phyloP scores from a whole-genome alignment of 768 basidiomycete species.

The Gyrodon lividus region DNA sequence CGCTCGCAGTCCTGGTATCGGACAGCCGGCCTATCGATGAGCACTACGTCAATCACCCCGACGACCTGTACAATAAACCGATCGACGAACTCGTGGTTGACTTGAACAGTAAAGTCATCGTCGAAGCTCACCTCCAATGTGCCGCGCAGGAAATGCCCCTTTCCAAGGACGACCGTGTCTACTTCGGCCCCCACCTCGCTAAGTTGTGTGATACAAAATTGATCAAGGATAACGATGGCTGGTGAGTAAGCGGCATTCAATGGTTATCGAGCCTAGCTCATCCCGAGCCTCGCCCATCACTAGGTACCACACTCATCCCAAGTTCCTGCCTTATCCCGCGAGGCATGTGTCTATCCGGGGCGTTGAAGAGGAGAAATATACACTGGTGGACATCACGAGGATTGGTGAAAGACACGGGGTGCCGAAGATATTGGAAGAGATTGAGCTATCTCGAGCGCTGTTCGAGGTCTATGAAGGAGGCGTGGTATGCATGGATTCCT shows the following conservation, averaged over 20 bases:
- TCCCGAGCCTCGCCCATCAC: neutral
- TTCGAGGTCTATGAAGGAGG: slow-evolving; percentile 92
- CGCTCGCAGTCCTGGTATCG: slow-evolving; percentile 71
- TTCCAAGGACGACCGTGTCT: slow-evolving; percentile 57
- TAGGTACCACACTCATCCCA: slow-evolving; percentile 83
- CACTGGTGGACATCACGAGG: slow-evolving; percentile 62
- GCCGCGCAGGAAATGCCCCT: slow-evolving; percentile 86
- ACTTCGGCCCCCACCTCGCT: slow-evolving; percentile 65
- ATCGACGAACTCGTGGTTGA: slow-evolving; percentile 69
- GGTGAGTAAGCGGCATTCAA: slow-evolving; percentile 42
- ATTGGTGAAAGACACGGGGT: slow-evolving; percentile 28
- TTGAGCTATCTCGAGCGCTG: slow-evolving; percentile 78
- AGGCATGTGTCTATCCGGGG: slow-evolving; percentile 74
- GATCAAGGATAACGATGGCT: slow-evolving; percentile 72
- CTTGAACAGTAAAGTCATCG: slow-evolving; percentile 66
- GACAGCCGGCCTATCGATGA: slow-evolving; percentile 70
- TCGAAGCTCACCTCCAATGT: slow-evolving; percentile 87
- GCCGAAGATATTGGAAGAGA: slow-evolving; percentile 65
- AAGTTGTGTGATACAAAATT: slow-evolving; percentile 63
- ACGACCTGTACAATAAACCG: slow-evolving; percentile 63
- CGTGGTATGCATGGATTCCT: slow-evolving; percentile 58
- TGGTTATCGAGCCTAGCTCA: neutral
- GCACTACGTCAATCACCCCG: slow-evolving; percentile 68
- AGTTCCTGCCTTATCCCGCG: slow-evolving; percentile 75
- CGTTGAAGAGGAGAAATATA: slow-evolving; percentile 75